Base-by-base conservation (phyloP, 2,329 filamentous ascomycete species). In the Calonectria pteridis region DNA sequence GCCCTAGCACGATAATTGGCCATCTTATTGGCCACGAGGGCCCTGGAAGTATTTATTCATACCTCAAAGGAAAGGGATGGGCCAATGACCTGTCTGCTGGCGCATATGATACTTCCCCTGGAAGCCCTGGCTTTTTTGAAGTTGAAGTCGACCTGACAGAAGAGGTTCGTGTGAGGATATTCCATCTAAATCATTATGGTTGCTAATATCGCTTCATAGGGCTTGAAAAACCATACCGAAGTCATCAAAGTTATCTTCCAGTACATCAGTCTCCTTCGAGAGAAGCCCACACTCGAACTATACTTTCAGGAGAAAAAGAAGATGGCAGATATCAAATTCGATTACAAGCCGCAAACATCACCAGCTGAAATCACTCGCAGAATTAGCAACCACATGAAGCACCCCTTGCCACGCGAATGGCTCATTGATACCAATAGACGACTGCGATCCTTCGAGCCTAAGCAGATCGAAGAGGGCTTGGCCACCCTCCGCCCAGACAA, bases 11-110 rank as follows among this genome's bases (percentile, higher is more conserved):
- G 73, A 98, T 98, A 81, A 92, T 98, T 73, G 94, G 94, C 79
- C 96, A 98, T 81, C 86, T 98, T 67, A 94, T 98, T 75, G 96
- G 96, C 5, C 96, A 98, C 79, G 96, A 98, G 84, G 95, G 95
- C 0, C 95, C 96, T 0, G 96, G 96, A 5, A 98, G 96, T 83
- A 94, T 98, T 80, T 91, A 98, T 85, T 92, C 95, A 4, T 95
- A 97, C 83, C 90, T 98, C 84, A 98, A 98, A 84, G 92, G 91
- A 28, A 97, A 96, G 84, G 96, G 96, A 11, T 98, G 95, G 94
- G 95, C 93, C 5, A 97, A 96, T 79, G 91, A 92, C 3, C 87
- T 98, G 4, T 94, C 93, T 53, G 94, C 95, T 51, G 95, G 95
- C 40, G 90, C 92, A 14, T 93, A 93, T 80, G 88, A 92, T 0